phyloP scores from a whole-genome alignment of 2,329 filamentous ascomycete species.

The Cladobotryum mycophilum region DNA sequence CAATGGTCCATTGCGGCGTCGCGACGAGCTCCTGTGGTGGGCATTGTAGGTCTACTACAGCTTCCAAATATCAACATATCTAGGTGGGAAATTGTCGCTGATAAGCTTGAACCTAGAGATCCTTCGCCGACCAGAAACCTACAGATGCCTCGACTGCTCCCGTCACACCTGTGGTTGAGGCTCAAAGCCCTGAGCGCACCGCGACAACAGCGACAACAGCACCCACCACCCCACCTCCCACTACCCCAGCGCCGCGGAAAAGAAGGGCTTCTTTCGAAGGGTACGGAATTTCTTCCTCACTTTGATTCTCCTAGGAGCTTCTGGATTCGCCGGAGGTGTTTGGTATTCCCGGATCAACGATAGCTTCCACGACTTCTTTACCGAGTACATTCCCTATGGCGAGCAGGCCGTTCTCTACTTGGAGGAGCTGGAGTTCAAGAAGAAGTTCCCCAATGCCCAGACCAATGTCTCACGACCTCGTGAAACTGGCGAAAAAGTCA shows the following conservation, averaged over 20 bases:
- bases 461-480: slow-evolving; percentile 39
- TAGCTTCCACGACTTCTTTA: slow-evolving; percentile 99
- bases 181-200: slow-evolving; percentile 40
- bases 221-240: slow-evolving; percentile 5
- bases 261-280: slow-evolving; percentile 63
- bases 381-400: slow-evolving; percentile 89
- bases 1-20: slow-evolving; percentile 49
- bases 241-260: slow-evolving; percentile 29
- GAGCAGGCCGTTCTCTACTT: slow-evolving; percentile 93
- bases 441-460: slow-evolving; percentile 60
- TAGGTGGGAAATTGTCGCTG: slow-evolving; percentile 3
- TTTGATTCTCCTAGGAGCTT: slow-evolving; percentile 65
- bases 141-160: slow-evolving; percentile 42
- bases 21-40: slow-evolving; percentile 26
- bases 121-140: slow-evolving; percentile 47
- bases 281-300: slow-evolving; percentile 74
- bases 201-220: not conserved
- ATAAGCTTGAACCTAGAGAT: slow-evolving; percentile 40
- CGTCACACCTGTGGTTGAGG: slow-evolving; percentile 49
- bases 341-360: slow-evolving; percentile 92
- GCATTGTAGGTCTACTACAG: slow-evolving; percentile 24
- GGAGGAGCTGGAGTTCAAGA: slow-evolving; percentile 89
- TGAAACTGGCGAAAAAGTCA: slow-evolving; percentile 64
- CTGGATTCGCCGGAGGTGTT: slow-evolving; percentile 81
- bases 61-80: not conserved